Percentiles rank a stretch among this genome's conserved stretches.
Evolutionary conservation across 805 yeast genomes (phyloP).

Genomic region (Saccharomycopsis amapae): DNA sequence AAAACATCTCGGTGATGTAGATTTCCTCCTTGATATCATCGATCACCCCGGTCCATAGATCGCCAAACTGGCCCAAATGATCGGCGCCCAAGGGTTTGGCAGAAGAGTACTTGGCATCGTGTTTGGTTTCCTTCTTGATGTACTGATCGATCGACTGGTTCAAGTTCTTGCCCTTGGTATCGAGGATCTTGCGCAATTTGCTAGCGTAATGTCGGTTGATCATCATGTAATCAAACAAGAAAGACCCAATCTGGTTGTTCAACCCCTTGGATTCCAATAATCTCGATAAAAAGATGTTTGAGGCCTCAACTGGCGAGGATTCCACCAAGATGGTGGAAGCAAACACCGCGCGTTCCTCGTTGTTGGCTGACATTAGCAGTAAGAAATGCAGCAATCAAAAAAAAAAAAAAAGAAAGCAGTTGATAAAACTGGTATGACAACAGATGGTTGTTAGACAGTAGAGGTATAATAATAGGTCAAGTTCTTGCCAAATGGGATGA

Average conservation of each 20-base stretch:
- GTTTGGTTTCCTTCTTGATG: conserved; percentile 18
- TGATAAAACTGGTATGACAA: too few species aligned
- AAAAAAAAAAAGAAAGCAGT: too few species aligned
- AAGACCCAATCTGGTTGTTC: conserved; percentile 37
- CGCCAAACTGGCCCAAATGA: conserved; percentile 19
- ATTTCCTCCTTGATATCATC: conserved; percentile 20
- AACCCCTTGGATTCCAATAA: conserved; percentile 33
- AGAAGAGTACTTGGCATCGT: conserved; percentile 13
- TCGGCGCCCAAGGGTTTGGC: conserved; percentile 9
- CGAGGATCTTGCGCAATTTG: conserved; percentile 18
- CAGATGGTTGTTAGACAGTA: too few species aligned
- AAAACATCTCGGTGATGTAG: conserved; percentile 16
- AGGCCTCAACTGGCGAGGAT: conserved; percentile 14
- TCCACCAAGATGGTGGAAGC: conserved; percentile 20
- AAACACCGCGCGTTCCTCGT: conserved; percentile 20
- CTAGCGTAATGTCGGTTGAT: conserved; percentile 24
- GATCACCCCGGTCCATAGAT: conserved; percentile 17
- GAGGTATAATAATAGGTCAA: too few species aligned
- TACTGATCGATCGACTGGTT: conserved; percentile 19
- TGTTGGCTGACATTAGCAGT: too few species aligned
- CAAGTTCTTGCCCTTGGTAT: conserved; percentile 19
- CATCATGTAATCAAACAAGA: conserved; percentile 42
- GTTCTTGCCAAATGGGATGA: too few species aligned
- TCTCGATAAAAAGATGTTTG: conserved; percentile 17
- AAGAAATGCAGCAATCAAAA: too few species aligned